Conservation (phyloP, 2,329 filamentous ascomycete species). For the Didymella segeticola region DNA sequence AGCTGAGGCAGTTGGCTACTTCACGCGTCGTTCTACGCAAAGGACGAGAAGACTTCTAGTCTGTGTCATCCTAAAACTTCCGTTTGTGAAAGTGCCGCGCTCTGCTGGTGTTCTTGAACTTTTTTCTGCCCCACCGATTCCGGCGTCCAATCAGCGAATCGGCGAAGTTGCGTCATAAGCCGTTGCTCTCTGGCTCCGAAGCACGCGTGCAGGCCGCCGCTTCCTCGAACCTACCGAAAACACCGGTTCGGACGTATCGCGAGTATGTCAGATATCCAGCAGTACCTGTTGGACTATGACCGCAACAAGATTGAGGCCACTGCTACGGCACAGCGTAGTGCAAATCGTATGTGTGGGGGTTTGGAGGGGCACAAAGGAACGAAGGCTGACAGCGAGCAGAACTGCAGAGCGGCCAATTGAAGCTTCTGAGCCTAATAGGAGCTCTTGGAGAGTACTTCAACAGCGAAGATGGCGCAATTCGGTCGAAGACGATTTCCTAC, state of each 20-base stretch:
- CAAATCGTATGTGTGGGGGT: slow-evolving; percentile 42
- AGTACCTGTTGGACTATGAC: slow-evolving; percentile 59
- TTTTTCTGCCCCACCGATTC: slow-evolving; percentile 22
- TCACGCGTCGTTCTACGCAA: slow-evolving; percentile 11
- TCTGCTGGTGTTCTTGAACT: slow-evolving; percentile 15
- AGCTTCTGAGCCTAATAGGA: slow-evolving; percentile 67
- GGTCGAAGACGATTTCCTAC: slow-evolving; percentile 64
- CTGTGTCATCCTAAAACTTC: slow-evolving; percentile 20
- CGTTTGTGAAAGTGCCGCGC: slow-evolving; percentile 13
- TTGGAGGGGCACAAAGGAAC: slow-evolving; percentile 19
- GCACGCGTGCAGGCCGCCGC: slow-evolving; percentile 17
- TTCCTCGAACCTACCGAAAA: slow-evolving; percentile 6
- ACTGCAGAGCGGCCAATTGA: slow-evolving; percentile 65
- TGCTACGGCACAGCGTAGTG: slow-evolving; percentile 52
- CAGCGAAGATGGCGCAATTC: slow-evolving; percentile 66
- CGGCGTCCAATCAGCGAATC: slow-evolving; percentile 22
- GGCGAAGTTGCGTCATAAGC: slow-evolving; percentile 22
- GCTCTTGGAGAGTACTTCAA: slow-evolving; percentile 72
- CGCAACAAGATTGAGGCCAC: slow-evolving; percentile 56
- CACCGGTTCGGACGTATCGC: slow-evolving; percentile 16
- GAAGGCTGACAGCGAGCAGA: slow-evolving; percentile 50
- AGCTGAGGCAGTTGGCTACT: slow-evolving; percentile 10
- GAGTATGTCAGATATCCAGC: slow-evolving; percentile 60
- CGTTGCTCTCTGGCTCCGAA: slow-evolving; percentile 21
- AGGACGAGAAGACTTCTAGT: slow-evolving; percentile 17